phyloP scores from a whole-genome alignment of 2,329 filamentous ascomycete species.

The Colletotrichum sp. region DNA sequence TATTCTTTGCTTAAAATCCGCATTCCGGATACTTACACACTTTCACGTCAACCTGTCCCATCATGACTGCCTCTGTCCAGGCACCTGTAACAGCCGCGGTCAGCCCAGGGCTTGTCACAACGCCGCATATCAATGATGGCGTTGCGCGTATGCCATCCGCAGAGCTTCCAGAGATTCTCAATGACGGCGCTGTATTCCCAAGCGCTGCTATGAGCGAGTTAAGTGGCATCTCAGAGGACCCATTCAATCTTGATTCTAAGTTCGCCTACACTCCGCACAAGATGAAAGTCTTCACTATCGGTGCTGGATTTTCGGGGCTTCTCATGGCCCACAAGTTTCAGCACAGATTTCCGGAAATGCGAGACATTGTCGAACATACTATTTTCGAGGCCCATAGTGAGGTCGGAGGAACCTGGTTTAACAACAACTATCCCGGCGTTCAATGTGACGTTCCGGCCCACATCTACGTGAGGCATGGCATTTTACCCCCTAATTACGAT shows the following conservation, averaged over 20 bases:
- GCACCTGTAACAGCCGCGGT: not conserved
- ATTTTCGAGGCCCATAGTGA: constrained; percentile 35
- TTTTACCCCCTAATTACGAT: not conserved
- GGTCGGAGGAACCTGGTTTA: constrained; percentile 38
- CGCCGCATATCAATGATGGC: not conserved
- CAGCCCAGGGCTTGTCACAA: not conserved
- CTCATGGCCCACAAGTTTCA: constrained; percentile 40
- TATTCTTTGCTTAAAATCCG: not conserved
- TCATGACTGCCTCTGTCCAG: constrained; percentile 13
- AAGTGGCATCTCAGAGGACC: constrained; percentile 24
- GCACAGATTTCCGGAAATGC: constrained; percentile 36
- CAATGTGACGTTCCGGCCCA: constrained; percentile 30
- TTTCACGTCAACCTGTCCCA: not conserved
- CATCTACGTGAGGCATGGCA: constrained; percentile 19
- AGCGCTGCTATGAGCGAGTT: not conserved
- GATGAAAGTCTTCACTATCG: constrained; percentile 37
- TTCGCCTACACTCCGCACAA: constrained; percentile 33
- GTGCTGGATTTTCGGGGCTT: constrained; percentile 36
- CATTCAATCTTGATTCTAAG: constrained; percentile 29
- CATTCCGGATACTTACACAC: not conserved
- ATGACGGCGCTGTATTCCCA: not conserved
- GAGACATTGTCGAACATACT: constrained; percentile 23
- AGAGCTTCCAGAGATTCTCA: constrained; percentile 2
- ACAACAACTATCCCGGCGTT: constrained; percentile 34
- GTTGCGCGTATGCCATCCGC: not conserved